Conservation (phyloP, 305 asterid genomes). For the Solanum hybrid region DNA sequence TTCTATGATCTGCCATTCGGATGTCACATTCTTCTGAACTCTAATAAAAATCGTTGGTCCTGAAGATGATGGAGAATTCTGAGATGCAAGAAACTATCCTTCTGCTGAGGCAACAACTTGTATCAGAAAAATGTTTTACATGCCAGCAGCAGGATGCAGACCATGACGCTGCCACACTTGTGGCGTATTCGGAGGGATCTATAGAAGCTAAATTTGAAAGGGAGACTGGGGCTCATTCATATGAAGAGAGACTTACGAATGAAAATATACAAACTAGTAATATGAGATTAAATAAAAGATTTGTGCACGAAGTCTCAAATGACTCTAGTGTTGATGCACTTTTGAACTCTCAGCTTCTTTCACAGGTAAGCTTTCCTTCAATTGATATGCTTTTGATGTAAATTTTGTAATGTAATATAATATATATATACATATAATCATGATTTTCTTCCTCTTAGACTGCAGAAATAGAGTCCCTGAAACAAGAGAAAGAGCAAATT, state of each 20-base stretch:
- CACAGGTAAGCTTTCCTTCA: constrained; percentile 32
- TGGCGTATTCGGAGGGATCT: constrained; percentile 26
- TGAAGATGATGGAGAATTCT: constrained; percentile 43
- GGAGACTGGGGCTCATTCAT: constrained; percentile 24
- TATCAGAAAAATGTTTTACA: constrained; percentile 27
- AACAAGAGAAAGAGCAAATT: constrained; percentile 52
- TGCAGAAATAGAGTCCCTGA: constrained; percentile 69
- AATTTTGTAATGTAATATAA: neutral
- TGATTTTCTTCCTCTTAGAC: constrained; percentile 30
- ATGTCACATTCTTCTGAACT: constrained; percentile 5
- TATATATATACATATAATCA: neutral
- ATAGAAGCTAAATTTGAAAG: constrained; percentile 20
- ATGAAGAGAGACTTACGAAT: constrained; percentile 32
- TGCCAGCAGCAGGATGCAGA: constrained; percentile 15
- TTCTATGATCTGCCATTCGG: neutral
- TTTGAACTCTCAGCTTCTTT: constrained; percentile 45
- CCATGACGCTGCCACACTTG: constrained; percentile 20
- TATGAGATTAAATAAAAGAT: constrained; percentile 34
- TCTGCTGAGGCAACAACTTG: constrained; percentile 50
- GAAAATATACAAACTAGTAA: constrained; percentile 52
- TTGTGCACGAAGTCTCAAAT: constrained; percentile 29
- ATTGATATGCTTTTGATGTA: neutral
- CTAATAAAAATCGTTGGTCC: constrained; percentile 14
- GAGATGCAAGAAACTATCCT: constrained; percentile 60
- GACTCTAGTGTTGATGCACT: constrained; percentile 30